Evolutionary conservation across 257 asterid genomes (phyloP).

Genomic region (Osmanthus fragrans): DNA sequence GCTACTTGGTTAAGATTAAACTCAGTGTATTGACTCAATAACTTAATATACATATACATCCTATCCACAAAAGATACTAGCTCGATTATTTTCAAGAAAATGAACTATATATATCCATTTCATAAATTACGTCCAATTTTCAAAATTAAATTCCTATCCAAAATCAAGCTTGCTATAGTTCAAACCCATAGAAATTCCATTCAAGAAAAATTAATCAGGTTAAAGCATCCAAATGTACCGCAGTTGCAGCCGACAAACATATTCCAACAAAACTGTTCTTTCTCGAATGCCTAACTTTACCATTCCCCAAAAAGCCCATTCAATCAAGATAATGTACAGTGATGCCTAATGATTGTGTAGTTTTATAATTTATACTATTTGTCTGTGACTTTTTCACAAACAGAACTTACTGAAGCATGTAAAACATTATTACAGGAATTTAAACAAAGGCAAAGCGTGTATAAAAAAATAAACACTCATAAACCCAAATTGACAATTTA

Average conservation of each 20-base stretch:
- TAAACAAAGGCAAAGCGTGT: background rate
- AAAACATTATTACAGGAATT: background rate
- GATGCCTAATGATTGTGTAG: background rate
- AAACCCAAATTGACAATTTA: background rate
- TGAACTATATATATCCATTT: background rate
- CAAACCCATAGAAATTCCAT: background rate
- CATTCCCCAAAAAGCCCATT: background rate
- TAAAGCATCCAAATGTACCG: background rate
- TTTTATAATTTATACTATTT: background rate
- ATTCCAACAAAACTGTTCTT: background rate
- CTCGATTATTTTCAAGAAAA: background rate
- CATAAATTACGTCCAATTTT: background rate
- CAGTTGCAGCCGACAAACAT: background rate
- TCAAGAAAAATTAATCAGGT: background rate
- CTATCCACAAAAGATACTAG: background rate
- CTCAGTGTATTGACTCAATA: background rate
- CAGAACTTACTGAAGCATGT: background rate
- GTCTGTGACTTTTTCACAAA: background rate
- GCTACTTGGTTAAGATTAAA: background rate
- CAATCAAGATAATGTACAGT: background rate
- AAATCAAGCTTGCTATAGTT: background rate
- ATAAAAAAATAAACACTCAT: background rate
- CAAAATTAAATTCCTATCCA: background rate
- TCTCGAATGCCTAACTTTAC: background rate
- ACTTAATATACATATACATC: conserved; percentile 1